These are phyloP conservation scores for Mycena amicta DNA, from an alignment of 768 basidiomycete species.

Conservation along the genomic window DNA sequence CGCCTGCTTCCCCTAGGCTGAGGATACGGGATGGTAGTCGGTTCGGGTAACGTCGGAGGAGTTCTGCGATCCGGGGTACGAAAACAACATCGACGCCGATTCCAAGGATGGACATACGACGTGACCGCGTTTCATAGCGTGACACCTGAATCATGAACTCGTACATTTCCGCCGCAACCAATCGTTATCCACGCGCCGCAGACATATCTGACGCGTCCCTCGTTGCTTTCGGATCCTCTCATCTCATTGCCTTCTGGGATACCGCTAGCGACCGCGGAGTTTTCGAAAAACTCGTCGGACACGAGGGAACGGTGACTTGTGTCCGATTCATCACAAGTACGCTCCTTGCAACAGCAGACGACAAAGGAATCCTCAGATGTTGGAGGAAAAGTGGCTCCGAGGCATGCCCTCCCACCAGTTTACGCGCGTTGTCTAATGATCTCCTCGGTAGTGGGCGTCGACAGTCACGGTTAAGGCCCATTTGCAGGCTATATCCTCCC, in stretches of 20 bases:
- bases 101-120: slow-evolving; percentile 68
- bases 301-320: slow-evolving; percentile 73
- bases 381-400: slow-evolving; percentile 57
- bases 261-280: slow-evolving; percentile 54
- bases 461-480: slow-evolving; percentile 59
- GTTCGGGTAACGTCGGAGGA: slow-evolving; percentile 50
- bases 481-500: slow-evolving; percentile 64
- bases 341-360: slow-evolving; percentile 72
- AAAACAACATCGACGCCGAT: slow-evolving; percentile 78
- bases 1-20: slow-evolving; percentile 47
- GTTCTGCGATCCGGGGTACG: slow-evolving; percentile 60
- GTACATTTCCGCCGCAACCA: slow-evolving; percentile 52
- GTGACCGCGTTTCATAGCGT: too few relatives aligned
- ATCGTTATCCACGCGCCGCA: slow-evolving; percentile 52
- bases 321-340: slow-evolving; percentile 64
- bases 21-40: slow-evolving; percentile 67
- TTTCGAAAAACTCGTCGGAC: slow-evolving; percentile 71
- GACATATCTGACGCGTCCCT: slow-evolving; percentile 45
- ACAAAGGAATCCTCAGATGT: slow-evolving; percentile 63
- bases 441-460: slow-evolving; percentile 57
- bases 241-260: slow-evolving; percentile 49
- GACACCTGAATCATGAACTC: slow-evolving; percentile 6
- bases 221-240: slow-evolving; percentile 51
- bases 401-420: slow-evolving; percentile 36
- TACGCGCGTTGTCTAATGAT: slow-evolving; percentile 17